Evolutionary conservation across 352 stramenopile genomes (phyloP).

Genomic region (Paralagenidium karlingii): DNA sequence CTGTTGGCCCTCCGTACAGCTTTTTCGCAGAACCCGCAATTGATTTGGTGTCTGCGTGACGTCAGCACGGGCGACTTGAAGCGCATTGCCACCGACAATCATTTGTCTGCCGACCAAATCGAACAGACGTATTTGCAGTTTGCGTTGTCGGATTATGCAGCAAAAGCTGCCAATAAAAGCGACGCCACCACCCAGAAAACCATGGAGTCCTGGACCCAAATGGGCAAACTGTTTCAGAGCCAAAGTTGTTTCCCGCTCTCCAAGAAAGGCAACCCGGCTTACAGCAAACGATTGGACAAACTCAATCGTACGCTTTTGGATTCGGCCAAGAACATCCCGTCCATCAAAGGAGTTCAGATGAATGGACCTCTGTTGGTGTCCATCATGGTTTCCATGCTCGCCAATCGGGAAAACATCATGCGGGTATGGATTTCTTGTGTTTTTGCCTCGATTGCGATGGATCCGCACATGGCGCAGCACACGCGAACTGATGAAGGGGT

Average conservation of each 20-base stretch:
- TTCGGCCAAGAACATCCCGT: conserved; percentile 51
- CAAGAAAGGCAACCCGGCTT: conserved; percentile 18
- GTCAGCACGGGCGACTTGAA: conserved; percentile 46
- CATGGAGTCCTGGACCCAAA: conserved; percentile 23
- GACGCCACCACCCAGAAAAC: too few species aligned
- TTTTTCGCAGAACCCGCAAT: conserved; percentile 60
- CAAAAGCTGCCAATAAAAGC: conserved; percentile 7
- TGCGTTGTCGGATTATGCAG: conserved; percentile 17
- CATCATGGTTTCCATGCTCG: conserved; percentile 65
- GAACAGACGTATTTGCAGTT: conserved; percentile 51
- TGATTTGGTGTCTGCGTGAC: conserved; percentile 65
- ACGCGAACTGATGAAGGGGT: too few species aligned
- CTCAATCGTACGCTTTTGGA: conserved; percentile 35
- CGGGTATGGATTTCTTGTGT: conserved; percentile 14
- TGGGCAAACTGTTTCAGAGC: conserved; percentile 32
- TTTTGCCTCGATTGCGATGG: not conserved
- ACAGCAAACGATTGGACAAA: conserved; percentile 54
- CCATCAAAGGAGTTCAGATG: conserved; percentile 47
- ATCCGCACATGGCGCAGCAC: too few species aligned
- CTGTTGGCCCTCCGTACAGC: conserved; percentile 11
- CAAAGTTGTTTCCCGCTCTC: conserved; percentile 44
- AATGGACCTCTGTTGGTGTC: conserved; percentile 59
- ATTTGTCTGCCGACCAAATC: conserved; percentile 31
- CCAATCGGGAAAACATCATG: conserved; percentile 47
- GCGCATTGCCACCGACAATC: conserved; percentile 34